Evolutionary conservation across 1,284 basidiomycete genomes (phyloP).

Genomic region (Porodaedalea pini): DNA sequence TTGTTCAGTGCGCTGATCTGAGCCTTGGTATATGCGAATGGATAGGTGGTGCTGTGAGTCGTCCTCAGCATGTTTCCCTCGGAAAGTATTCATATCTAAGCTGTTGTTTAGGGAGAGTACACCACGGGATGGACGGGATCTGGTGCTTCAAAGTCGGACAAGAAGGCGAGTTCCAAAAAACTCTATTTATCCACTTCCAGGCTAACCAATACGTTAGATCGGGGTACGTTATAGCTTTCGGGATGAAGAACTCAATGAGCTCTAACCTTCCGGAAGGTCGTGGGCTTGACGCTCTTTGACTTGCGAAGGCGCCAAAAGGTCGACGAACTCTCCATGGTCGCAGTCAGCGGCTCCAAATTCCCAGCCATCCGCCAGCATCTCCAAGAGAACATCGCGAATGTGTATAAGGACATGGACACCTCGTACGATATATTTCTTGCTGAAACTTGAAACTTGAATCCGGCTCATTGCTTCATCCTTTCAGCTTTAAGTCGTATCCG

Average conservation of each 20-base stretch:
- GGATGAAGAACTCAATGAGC: not conserved
- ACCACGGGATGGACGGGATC: constrained; percentile 91
- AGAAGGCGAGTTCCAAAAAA: constrained; percentile 59
- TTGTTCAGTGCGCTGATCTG: not conserved
- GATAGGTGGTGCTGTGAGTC: constrained; percentile 61
- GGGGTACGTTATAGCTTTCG: constrained; percentile 48
- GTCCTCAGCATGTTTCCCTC: not conserved
- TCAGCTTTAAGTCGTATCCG: constrained; percentile 78
- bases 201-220: constrained; percentile 42
- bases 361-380: constrained; percentile 81
- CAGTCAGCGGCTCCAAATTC: constrained; percentile 82
- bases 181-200: not conserved
- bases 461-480: constrained; percentile 15
- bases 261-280: constrained; percentile 54
- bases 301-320: constrained; percentile 84
- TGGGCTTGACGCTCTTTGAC: constrained; percentile 87
- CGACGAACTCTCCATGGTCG: constrained; percentile 75
- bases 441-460: not conserved
- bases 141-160: constrained; percentile 91
- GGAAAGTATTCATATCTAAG: not conserved
- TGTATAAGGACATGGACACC: constrained; percentile 84
- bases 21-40: not conserved
- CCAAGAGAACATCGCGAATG: constrained; percentile 75
- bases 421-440: constrained; percentile 44
- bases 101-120: constrained; percentile 67